Evolutionary conservation across 495 filamentous ascomycete genomes (phyloP), one percentile per base, ranked within the genome.

Genomic region (Halenospora varia): DNA sequence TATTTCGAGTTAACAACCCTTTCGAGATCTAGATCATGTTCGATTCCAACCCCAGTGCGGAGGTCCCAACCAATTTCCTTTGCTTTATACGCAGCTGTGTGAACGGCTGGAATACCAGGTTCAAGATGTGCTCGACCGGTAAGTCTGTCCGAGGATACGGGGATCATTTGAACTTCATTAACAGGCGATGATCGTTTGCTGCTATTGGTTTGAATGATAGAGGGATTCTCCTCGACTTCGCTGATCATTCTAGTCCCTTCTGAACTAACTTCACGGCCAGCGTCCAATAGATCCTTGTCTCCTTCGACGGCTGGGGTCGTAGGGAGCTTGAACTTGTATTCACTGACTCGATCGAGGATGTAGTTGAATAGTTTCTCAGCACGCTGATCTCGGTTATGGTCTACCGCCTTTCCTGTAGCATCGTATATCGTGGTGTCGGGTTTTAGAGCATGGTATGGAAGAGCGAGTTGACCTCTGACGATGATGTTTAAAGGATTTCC

Each of bases 321-420:
- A 19, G 82, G 74, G 15, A 81, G 74, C 68, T 88, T 88, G 63
- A 89, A 88, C 57, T 96, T 91, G 68, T 92, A 97, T 41, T 85
- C 82, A 60, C 91, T 93, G 22, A 92, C 89, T 45, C 93, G 83
- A 61, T 97, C 94, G 10, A 97, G 81, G 19, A 95, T 85, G 68
- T 97, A 90, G 60, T 96, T 96, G 75, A 92, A 97, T 0, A 99
- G 80, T 47, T 86, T 89, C 66, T 97, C 90, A 20, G 90, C 89
- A 67, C 89, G 82, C 44, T 79, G 79, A 71, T 99, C 94, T 56
- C 85, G 84, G n/a, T 79, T 73, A 55, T 88, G 81, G 61, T 96
- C 81, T 17, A 97, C 90, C 0, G 88, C 75, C 35, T 81, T 82
- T 25, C 94, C 94, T 66, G 94, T 89, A 49, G 82, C 78, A 71